Evolutionary conservation across 371 early-diverging fungal genomes (phyloP).

Genomic region (Mortierella sp.): DNA sequence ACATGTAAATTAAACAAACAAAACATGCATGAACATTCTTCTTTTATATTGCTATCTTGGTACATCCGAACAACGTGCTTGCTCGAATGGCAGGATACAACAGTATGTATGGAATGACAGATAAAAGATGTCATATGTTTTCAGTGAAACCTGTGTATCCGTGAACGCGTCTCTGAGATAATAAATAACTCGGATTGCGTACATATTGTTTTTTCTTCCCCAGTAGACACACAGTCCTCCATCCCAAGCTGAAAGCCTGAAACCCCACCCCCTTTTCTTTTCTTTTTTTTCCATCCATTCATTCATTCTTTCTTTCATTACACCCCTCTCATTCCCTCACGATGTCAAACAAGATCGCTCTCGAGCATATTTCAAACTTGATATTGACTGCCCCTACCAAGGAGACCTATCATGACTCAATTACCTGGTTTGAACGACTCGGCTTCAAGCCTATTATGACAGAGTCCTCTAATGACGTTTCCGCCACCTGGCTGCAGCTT

Average conservation of each 20-base stretch:
- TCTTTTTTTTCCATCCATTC: slow-evolving; percentile 3
- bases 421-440: slow-evolving; percentile 47
- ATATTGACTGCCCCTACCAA: slow-evolving; percentile 47
- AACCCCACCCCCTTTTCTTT: background rate
- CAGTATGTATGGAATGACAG: background rate
- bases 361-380: slow-evolving; percentile 45
- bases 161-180: slow-evolving; percentile 4
- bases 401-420: slow-evolving; percentile 43
- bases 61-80: slow-evolving; percentile 5
- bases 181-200: background rate
- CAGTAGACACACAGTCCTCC: background rate
- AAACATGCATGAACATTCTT: background rate
- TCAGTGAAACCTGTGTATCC: background rate
- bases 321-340: slow-evolving; percentile 14
- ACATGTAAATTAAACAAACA: background rate
- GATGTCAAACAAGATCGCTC: slow-evolving; percentile 26
- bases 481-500: slow-evolving; percentile 53
- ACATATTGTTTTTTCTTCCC: background rate
- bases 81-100: background rate
- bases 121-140: background rate
- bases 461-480: slow-evolving; percentile 37
- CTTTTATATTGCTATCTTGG: background rate
- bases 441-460: slow-evolving; percentile 56
- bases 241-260: no score
- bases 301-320: background rate